A percentile compares a stretch with the other conserved stretches of the same genome.
Conservation (phyloP, 2,329 filamentous ascomycete species). For the Fusarium torulosum region DNA sequence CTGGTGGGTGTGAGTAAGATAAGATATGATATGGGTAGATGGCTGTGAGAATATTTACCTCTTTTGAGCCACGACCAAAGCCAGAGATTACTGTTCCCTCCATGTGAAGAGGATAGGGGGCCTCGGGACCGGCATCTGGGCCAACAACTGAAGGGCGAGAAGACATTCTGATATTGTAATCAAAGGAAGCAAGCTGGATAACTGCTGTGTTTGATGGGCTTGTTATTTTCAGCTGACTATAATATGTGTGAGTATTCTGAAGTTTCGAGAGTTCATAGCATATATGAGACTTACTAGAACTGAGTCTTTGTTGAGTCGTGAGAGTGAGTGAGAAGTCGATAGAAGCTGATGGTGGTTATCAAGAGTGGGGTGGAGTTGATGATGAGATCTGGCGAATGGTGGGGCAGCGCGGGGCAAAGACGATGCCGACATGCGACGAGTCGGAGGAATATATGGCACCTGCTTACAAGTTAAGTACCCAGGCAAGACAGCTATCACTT, state of each 20-base stretch:
- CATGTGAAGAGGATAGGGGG: slow-evolving; percentile 86
- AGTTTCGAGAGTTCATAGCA: not conserved
- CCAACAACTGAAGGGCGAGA: slow-evolving; percentile 78
- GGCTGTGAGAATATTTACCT: slow-evolving; percentile 64
- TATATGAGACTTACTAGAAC: not conserved
- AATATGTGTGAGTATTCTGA: not conserved
- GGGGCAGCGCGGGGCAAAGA: slow-evolving; percentile 34
- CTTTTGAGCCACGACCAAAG: slow-evolving; percentile 93
- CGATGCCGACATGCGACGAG: slow-evolving; percentile 28
- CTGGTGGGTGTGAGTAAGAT: slow-evolving; percentile 56
- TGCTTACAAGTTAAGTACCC: slow-evolving; percentile 26
- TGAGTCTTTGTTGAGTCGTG: not conserved
- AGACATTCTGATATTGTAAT: slow-evolving; percentile 44
- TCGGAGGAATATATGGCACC: slow-evolving; percentile 23
- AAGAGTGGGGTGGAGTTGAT: slow-evolving; percentile 25
- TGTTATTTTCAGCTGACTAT: not conserved
- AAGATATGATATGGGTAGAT: not conserved
- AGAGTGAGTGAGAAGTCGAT: slow-evolving; percentile 16
- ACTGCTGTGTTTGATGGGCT: not conserved
- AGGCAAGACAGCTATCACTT: not conserved
- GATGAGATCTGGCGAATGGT: slow-evolving; percentile 33
- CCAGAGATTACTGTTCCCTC: slow-evolving; percentile 90
- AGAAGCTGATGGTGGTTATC: slow-evolving; percentile 32
- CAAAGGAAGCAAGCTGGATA: not conserved
- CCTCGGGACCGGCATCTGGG: slow-evolving; percentile 76